Evolutionary conservation across 2,329 filamentous ascomycete genomes (phyloP), one percentile per base, ranked within the genome.

Genomic region (Clonostachys solani): DNA sequence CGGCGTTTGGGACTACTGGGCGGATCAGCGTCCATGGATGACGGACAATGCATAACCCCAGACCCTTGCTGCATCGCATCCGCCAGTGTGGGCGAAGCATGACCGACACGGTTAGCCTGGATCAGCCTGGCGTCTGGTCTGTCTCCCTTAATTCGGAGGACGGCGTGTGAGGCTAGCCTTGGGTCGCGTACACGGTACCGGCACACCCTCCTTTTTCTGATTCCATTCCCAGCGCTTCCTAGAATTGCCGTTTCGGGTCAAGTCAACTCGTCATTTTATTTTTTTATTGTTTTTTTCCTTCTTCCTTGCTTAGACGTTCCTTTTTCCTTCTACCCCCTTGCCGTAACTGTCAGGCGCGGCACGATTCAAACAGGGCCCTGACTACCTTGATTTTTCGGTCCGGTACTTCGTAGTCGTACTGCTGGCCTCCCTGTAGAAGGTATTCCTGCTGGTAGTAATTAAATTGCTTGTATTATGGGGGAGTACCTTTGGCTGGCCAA

Each of bases 1-100:
- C 46, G 46, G 41, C 17, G 41, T 47, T 47, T 47, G 43, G 46
- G 46, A 37, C 45, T 29, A 29, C 23, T 47, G 45, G 40, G 45
- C 48, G 45, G 46, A 48, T 47, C 46, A 45, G 37, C 42, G 41
- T n/a, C 35, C 45, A 45, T 47, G 29, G 23, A 29, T 29, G 23
- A 29, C 23, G 23, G 23, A 29, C 23, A 29, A 29, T 29, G 23
- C 23, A 29, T 29, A 29, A 43, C 44, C 47, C 40, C 38, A 49
- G 41, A 46, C 43, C 43, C 40, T 40, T 29, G 44, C 34, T n/a
- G 15, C n/a, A 40, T 40, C 33, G 44, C 44, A 45, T 45, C 44
- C 44, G 44, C 19, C 44, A 18, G 44, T 40, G 33, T 37, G 44
- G 44, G 16, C 44, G 35, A 33, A 37, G 36, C 43, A 36, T 45